Evolutionary conservation across 345 rosid species (phyloP).

Genomic region (Syzygium oleosum): DNA sequence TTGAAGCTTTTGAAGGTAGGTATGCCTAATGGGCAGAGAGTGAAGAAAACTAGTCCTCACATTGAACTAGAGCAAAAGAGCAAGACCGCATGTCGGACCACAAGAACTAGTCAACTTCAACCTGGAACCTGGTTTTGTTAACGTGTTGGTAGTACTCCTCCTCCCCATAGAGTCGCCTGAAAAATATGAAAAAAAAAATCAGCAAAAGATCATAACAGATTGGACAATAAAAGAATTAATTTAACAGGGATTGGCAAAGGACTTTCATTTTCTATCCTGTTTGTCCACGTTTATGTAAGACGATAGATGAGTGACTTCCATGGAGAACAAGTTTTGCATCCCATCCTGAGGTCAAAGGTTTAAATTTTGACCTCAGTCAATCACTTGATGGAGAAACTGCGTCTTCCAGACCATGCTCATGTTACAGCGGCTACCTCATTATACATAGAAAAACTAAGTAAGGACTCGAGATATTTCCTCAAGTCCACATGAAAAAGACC

Average conservation of each 20-base stretch:
- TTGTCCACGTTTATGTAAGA: not conserved
- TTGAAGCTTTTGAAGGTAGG: not conserved
- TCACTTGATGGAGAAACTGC: not conserved
- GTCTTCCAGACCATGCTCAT: not conserved
- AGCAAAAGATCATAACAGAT: not conserved
- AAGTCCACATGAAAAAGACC: not conserved
- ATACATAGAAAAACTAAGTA: not conserved
- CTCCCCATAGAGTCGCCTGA: conserved; percentile 60
- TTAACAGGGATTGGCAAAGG: not conserved
- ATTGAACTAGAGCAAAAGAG: not conserved
- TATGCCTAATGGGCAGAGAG: not conserved
- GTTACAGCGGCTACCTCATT: not conserved
- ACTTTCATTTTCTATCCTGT: not conserved
- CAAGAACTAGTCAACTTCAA: not conserved
- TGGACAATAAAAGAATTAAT: not conserved
- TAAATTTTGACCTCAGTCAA: not conserved
- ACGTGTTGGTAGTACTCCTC: conserved; percentile 39
- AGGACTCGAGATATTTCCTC: not conserved
- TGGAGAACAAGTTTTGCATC: not conserved
- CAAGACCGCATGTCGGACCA: not conserved
- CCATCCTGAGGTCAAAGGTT: not conserved
- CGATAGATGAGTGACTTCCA: not conserved
- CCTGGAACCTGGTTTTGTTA: conserved; percentile 15
- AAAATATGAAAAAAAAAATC: conserved; percentile 1
- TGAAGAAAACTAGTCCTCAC: not conserved